Conservation (phyloP, 257 asterid genomes). For the Primulina eburnea region DNA sequence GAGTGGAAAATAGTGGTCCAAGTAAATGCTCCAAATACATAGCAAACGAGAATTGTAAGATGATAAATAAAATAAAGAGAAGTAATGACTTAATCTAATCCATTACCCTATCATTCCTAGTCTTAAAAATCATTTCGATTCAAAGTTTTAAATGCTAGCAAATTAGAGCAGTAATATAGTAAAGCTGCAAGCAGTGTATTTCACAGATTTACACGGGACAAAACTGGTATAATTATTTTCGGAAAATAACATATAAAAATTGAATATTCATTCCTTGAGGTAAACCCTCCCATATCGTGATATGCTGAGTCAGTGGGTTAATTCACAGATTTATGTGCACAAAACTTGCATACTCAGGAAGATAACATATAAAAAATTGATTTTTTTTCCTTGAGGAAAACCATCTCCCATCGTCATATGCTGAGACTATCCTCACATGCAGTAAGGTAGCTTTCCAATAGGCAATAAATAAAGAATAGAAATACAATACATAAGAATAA, state of each 20-base stretch:
- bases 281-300: background rate
- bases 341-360: background rate
- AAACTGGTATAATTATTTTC: too few relatives aligned
- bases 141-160: too few relatives aligned
- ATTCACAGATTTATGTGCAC: background rate
- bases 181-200: too few relatives aligned
- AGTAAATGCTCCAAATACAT: background rate
- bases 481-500: conserved; percentile 2
- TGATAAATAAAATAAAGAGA: too few relatives aligned
- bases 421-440: background rate
- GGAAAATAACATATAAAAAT: too few relatives aligned
- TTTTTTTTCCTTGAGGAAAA: background rate
- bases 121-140: too few relatives aligned
- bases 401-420: background rate
- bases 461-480: conserved; percentile 16
- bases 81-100: too few relatives aligned
- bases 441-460: background rate
- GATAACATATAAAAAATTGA: background rate
- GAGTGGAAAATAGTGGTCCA: background rate
- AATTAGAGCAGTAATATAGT: too few relatives aligned
- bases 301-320: background rate
- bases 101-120: too few relatives aligned
- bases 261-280: background rate
- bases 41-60: background rate
- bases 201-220: too few relatives aligned